Conservation (phyloP, 306 rosid species). For the Prunus mume region DNA sequence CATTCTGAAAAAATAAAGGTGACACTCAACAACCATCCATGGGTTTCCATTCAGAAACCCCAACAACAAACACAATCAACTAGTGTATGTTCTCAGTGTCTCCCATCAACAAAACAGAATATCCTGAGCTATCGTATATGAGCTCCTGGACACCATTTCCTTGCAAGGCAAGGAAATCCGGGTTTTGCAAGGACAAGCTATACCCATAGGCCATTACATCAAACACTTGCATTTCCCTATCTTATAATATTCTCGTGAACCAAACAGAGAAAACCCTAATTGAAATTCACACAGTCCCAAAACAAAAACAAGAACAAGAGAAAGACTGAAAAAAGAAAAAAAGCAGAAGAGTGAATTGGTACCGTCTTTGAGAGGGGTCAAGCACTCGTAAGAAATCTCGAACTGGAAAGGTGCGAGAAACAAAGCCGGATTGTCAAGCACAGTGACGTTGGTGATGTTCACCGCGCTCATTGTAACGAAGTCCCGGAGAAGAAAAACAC, state of each 20-base stretch:
- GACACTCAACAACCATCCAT: neutral
- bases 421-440: conserved; percentile 71
- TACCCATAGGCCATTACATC: neutral
- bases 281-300: neutral
- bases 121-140: neutral
- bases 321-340: neutral
- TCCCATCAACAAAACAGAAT: neutral
- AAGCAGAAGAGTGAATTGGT: neutral
- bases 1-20: neutral
- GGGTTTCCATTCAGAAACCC: neutral
- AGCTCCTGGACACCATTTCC: neutral
- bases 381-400: conserved; percentile 86
- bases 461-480: conserved; percentile 61
- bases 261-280: neutral
- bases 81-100: neutral
- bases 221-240: neutral
- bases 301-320: neutral
- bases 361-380: conserved; percentile 75
- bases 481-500: neutral
- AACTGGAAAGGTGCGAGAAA: conserved; percentile 74
- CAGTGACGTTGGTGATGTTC: conserved; percentile 73
- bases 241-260: neutral
- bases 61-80: neutral
- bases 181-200: neutral
- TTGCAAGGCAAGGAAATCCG: neutral